Evolutionary conservation across 306 rosid species (phyloP).

Genomic region (Clitoria ternatea): DNA sequence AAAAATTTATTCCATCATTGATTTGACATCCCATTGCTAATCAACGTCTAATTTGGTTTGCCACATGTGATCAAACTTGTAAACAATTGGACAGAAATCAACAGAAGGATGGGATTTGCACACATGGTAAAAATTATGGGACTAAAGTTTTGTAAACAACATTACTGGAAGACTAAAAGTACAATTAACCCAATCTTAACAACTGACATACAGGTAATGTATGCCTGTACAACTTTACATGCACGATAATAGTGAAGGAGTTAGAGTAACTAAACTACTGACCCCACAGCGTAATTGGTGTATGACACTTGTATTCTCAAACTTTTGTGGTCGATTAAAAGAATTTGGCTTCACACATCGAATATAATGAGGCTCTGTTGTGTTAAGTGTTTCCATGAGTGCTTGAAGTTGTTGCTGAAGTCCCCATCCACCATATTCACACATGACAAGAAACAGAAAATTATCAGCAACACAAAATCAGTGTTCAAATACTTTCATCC

Average conservation of each 20-base stretch:
- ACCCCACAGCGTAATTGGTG: constrained; percentile 94
- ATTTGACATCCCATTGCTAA: no score
- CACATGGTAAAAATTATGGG: no score
- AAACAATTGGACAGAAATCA: no score
- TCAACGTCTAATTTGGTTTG: no score
- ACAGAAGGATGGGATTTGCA: no score
- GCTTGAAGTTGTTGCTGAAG: constrained; percentile 89
- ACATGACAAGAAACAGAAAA: not conserved
- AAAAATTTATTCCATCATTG: no score
- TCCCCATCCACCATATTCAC: constrained; percentile 4
- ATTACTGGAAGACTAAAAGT: no score
- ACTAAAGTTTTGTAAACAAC: no score
- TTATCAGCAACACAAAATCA: constrained; percentile 14
- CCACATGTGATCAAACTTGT: no score
- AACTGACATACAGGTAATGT: constrained; percentile 2
- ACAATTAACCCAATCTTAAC: no score
- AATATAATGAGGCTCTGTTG: constrained; percentile 83
- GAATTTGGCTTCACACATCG: constrained; percentile 91
- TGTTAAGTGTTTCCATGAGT: constrained; percentile 75
- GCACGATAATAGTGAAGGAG: constrained; percentile 11
- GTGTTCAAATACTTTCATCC: constrained; percentile 7
- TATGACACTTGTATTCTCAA: constrained; percentile 74
- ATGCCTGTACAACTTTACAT: not conserved
- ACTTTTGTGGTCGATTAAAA: constrained; percentile 68
- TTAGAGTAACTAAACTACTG: constrained; percentile 31